Percentiles rank a stretch among this genome's conserved stretches.
Conservation (phyloP, 2,329 filamentous ascomycete species). For the Aspergillus puulaauensis region DNA sequence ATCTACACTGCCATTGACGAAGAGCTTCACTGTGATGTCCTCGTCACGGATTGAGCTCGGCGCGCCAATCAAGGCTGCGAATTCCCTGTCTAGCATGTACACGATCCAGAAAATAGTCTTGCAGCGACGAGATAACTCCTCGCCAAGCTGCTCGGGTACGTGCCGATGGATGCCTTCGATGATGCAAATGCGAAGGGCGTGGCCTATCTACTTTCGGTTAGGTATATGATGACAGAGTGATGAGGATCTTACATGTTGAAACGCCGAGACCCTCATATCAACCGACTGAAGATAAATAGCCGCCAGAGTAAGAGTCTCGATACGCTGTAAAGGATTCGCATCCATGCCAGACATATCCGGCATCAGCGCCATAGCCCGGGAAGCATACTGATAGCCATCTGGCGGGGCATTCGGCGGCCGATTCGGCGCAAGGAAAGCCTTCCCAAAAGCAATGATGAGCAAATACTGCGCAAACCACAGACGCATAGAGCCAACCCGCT, state of each 20-base stretch:
- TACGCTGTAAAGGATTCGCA: constrained; percentile 28
- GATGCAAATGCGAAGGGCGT: constrained; percentile 26
- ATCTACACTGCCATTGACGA: background rate
- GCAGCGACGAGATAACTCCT: constrained; percentile 19
- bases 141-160: constrained; percentile 24
- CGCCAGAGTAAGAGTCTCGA: constrained; percentile 35
- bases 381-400: constrained; percentile 39
- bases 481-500: constrained; percentile 26
- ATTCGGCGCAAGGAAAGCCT: constrained; percentile 49
- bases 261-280: constrained; percentile 41
- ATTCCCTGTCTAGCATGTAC: constrained; percentile 30
- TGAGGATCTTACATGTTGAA: constrained; percentile 35
- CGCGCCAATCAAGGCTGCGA: constrained; percentile 27
- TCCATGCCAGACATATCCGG: constrained; percentile 37
- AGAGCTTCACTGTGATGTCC: constrained; percentile 26
- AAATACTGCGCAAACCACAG: constrained; percentile 57
- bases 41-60: constrained; percentile 30
- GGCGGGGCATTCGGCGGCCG: constrained; percentile 28
- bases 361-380: constrained; percentile 40
- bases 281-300: constrained; percentile 43
- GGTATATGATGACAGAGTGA: background rate
- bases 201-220: constrained; percentile 20
- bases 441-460: constrained; percentile 56
- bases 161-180: constrained; percentile 30
- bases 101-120: constrained; percentile 30